Evolutionary conservation across 2,329 filamentous ascomycete species (phyloP).

Genomic region (Verticillium klebahnii): DNA sequence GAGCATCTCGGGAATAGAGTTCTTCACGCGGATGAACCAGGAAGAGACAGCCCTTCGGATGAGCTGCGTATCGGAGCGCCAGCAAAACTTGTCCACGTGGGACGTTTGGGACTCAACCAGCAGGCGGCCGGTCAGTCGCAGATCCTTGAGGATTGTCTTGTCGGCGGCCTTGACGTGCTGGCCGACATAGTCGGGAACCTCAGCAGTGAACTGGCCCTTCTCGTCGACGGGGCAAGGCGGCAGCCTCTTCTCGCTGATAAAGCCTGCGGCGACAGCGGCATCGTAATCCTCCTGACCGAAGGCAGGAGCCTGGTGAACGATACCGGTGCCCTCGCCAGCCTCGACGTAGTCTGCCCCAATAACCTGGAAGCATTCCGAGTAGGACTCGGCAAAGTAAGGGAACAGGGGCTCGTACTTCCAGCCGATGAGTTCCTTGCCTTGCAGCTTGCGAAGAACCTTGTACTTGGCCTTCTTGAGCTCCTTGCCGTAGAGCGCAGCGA

Average conservation of each 20-base stretch:
- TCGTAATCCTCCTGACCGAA: constrained; percentile 97
- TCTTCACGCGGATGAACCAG: constrained; percentile 88
- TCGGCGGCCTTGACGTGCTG: constrained; percentile 90
- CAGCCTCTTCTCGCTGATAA: constrained; percentile 69
- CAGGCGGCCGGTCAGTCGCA: constrained; percentile 72
- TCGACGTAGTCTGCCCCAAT: constrained; percentile 84
- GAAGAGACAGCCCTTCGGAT: constrained; percentile 90
- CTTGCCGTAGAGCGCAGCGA: constrained; percentile 77
- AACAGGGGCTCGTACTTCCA: constrained; percentile 90
- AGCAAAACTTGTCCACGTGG: constrained; percentile 92
- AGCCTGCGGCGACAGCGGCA: constrained; percentile 68
- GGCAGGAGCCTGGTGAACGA: constrained; percentile 89
- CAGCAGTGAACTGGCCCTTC: constrained; percentile 70
- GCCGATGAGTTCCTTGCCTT: constrained; percentile 78
- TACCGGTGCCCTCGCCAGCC: constrained; percentile 83
- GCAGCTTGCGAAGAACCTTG: constrained; percentile 73
- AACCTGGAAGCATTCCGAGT: constrained; percentile 83
- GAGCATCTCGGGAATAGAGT: constrained; percentile 84
- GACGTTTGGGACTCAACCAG: constrained; percentile 82
- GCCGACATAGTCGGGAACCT: constrained; percentile 76
- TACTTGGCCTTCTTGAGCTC: constrained; percentile 94
- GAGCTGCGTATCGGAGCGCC: constrained; percentile 88
- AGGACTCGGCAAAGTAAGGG: constrained; percentile 83
- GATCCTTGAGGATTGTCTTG: constrained; percentile 85
- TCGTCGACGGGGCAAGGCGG: constrained; percentile 94